Evolutionary conservation across 179 eudicot genomes (phyloP).

Genomic region (Silene vulgaris): DNA sequence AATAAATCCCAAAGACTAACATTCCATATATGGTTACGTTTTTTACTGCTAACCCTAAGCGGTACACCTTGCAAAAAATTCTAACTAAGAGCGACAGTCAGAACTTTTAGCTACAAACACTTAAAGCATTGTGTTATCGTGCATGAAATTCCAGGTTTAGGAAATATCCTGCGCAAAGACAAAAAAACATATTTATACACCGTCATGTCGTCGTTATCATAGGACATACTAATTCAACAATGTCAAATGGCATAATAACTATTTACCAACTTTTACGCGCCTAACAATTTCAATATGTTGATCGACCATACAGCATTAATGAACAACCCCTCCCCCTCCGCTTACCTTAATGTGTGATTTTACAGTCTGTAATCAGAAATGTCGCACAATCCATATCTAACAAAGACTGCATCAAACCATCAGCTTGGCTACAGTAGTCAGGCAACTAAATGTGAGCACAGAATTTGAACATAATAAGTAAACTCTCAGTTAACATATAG

Average conservation of each 20-base stretch:
- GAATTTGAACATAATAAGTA: not conserved
- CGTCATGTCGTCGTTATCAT: not conserved
- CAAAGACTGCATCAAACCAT: not conserved
- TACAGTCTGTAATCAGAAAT: not conserved
- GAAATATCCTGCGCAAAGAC: not conserved
- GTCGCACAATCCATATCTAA: not conserved
- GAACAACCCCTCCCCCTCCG: not conserved
- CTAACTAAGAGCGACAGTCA: not conserved
- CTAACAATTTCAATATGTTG: not conserved
- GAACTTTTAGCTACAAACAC: not conserved
- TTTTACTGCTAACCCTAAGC: no score
- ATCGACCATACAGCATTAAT: not conserved
- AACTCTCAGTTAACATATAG: not conserved
- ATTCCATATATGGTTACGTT: not conserved
- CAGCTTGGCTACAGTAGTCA: not conserved
- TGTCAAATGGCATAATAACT: not conserved
- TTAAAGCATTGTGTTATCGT: not conserved
- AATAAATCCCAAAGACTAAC: not conserved
- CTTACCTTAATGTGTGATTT: not conserved
- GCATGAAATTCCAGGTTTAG: not conserved
- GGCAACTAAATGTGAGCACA: conserved; percentile 8
- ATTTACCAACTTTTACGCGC: not conserved
- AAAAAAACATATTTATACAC: not conserved
- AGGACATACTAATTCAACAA: not conserved
- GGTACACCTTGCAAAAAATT: not conserved